Conservation (phyloP, 129 eudicot species). For the Gnaphalium uliginosum region DNA sequence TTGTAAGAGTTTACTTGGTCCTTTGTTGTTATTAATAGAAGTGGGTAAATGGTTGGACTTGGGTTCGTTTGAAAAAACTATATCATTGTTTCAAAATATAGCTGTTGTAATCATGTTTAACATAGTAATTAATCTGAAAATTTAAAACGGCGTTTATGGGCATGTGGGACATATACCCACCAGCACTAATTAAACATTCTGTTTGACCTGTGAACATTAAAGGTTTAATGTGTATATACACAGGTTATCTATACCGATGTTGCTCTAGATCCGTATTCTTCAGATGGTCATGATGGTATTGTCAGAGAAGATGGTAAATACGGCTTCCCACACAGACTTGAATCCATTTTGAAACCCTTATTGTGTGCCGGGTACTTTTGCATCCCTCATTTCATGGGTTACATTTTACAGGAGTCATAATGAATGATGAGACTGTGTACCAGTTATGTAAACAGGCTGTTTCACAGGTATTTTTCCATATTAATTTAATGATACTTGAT, state of each 20-base stretch:
- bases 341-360: neutral
- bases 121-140: neutral
- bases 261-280: slow-evolving; percentile 97
- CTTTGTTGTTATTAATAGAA: neutral
- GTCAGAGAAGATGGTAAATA: slow-evolving; percentile 96
- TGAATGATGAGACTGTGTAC: slow-evolving; percentile 97
- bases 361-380: neutral
- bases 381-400: neutral
- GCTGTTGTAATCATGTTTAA: neutral
- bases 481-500: neutral
- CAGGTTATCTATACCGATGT: slow-evolving; percentile 97
- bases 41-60: neutral
- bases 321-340: slow-evolving; percentile 4
- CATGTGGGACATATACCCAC: neutral
- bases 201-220: neutral
- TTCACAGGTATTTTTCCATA: slow-evolving; percentile 61
- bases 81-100: neutral
- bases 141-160: neutral
- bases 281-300: slow-evolving; percentile 99
- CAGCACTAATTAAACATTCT: neutral
- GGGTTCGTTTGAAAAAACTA: neutral
- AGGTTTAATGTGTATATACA: slow-evolving; percentile 17
- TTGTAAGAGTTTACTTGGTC: slow-evolving; percentile 49
- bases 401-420: slow-evolving; percentile 75
- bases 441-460: slow-evolving; percentile 98